phyloP scores from a whole-genome alignment of 2,329 filamentous ascomycete species.

The Trichophyton rubrum region DNA sequence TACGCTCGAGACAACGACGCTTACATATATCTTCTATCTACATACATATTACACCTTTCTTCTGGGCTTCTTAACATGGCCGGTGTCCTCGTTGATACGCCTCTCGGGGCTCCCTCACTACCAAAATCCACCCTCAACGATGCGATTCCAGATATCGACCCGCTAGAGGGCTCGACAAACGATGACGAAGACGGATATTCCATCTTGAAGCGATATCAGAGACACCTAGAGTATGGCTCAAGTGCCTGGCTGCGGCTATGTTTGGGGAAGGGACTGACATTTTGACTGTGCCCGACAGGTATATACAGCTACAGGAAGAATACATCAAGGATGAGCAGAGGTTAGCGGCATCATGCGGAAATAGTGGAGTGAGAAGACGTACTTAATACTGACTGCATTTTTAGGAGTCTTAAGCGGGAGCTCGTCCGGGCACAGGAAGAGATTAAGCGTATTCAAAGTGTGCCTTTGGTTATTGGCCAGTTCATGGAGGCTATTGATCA shows the following conservation, averaged over 20 bases:
- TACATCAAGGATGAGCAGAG: slow-evolving; percentile 99
- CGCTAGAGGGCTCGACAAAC: slow-evolving; percentile 67
- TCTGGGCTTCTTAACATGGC: slow-evolving; percentile 49
- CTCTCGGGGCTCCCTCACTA: slow-evolving; percentile 49
- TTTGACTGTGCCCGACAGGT: slow-evolving; percentile 38
- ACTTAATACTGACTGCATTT: background rate
- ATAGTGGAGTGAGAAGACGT: background rate
- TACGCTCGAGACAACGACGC: background rate
- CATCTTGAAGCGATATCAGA: slow-evolving; percentile 88
- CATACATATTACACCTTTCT: background rate
- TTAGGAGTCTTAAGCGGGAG: slow-evolving; percentile 87
- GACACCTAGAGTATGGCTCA: slow-evolving; percentile 70
- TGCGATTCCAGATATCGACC: slow-evolving; percentile 79
- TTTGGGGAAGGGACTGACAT: background rate
- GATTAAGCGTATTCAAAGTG: slow-evolving; percentile 98
- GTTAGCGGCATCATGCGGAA: slow-evolving; percentile 32
- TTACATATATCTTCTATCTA: background rate
- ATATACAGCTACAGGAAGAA: slow-evolving; percentile 96
- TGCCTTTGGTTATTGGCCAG: slow-evolving; percentile 93
- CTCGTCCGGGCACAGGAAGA: slow-evolving; percentile 95
- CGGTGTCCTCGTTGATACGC: slow-evolving; percentile 74
- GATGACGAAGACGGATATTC: slow-evolving; percentile 89
- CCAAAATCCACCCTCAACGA: slow-evolving; percentile 63
- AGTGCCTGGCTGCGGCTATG: background rate
- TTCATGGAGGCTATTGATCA: slow-evolving; percentile 99